Conservation (phyloP, 208 protist genomes). For the Leishmania gerbilli region DNA sequence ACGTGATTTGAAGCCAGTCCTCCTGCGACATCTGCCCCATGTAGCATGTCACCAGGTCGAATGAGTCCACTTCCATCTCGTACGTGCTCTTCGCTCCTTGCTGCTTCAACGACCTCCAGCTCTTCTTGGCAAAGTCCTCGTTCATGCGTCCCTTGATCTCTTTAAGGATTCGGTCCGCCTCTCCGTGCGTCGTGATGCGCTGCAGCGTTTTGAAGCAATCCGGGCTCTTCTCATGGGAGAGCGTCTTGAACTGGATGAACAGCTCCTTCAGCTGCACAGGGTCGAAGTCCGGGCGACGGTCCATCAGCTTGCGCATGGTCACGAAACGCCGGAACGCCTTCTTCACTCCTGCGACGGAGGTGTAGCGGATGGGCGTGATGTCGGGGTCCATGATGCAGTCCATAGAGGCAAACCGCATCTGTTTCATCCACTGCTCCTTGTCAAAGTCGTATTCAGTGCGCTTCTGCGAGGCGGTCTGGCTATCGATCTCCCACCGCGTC, state of each 20-base stretch:
- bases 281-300: constrained; percentile 87
- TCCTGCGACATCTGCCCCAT: constrained; percentile 91
- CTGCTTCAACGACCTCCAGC: constrained; percentile 86
- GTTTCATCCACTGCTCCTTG: constrained; percentile 92
- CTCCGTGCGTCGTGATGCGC: constrained; percentile 87
- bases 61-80: constrained; percentile 86
- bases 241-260: constrained; percentile 77
- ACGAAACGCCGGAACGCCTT: constrained; percentile 83
- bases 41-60: constrained; percentile 87
- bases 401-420: constrained; percentile 92
- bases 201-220: constrained; percentile 75
- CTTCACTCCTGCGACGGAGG: constrained; percentile 65
- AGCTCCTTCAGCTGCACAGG: constrained; percentile 62
- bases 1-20: constrained; percentile 91
- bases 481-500: constrained; percentile 82
- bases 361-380: constrained; percentile 84
- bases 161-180: constrained; percentile 81
- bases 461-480: constrained; percentile 63
- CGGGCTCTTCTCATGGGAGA: constrained; percentile 60
- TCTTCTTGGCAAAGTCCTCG: constrained; percentile 87
- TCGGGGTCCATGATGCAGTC: constrained; percentile 93
- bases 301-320: constrained; percentile 87
- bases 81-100: constrained; percentile 62
- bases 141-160: constrained; percentile 81
- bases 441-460: constrained; percentile 93